Evolutionary conservation across 208 protist species (phyloP).

Genomic region (Trypanosoma avium): DNA sequence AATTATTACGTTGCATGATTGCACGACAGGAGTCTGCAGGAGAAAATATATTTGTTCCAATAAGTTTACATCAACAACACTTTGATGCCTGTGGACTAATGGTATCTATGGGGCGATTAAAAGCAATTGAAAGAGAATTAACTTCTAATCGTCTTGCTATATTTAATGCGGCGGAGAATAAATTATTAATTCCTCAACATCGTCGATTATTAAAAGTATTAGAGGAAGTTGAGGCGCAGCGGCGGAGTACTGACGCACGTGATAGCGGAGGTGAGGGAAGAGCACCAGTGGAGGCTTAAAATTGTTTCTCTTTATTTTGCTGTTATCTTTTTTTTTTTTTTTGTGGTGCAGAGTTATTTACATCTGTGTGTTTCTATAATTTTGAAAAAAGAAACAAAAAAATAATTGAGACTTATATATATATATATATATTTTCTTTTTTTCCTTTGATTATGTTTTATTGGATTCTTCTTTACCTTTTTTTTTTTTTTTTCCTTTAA

Average conservation of each 20-base stretch:
- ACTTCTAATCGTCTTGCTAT: constrained; percentile 82
- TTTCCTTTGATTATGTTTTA: not conserved
- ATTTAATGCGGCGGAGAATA: constrained; percentile 74
- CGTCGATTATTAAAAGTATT: constrained; percentile 52
- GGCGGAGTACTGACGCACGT: constrained; percentile 15
- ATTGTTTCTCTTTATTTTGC: constrained; percentile 10
- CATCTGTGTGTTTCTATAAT: too few species aligned
- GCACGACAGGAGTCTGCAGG: constrained; percentile 60
- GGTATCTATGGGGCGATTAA: constrained; percentile 66
- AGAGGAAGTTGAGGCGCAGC: constrained; percentile 62
- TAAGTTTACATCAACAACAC: constrained; percentile 52
- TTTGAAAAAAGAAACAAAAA: too few species aligned
- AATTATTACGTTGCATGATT: constrained; percentile 64
- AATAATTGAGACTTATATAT: not conserved
- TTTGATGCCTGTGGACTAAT: constrained; percentile 65
- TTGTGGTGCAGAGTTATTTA: too few species aligned
- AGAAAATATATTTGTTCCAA: constrained; percentile 57
- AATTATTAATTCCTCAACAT: constrained; percentile 70
- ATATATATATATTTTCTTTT: constrained; percentile 15
- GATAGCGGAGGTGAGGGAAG: not conserved
- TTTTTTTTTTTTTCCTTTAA: constrained; percentile 11
- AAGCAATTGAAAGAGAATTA: constrained; percentile 70
- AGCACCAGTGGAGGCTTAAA: constrained; percentile 21
- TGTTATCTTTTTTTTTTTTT: constrained; percentile 6
- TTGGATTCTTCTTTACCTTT: constrained; percentile 11